These are phyloP conservation scores for Microcyclospora pomicola DNA, from an alignment of 2,329 filamentous ascomycete species.

Conservation along the genomic window DNA sequence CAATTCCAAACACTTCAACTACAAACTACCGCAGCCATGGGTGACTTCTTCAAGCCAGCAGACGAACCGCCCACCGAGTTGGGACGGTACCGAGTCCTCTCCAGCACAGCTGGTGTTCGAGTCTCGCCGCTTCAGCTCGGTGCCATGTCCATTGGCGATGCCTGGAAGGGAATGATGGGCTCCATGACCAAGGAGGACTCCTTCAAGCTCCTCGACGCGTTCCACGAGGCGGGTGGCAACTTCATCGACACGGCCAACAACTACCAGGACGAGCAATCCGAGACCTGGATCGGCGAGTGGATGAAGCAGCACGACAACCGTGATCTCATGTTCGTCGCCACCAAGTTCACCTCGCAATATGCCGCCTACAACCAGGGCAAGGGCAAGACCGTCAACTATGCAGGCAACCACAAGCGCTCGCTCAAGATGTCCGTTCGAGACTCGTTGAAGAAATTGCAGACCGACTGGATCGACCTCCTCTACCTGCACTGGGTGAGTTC, in stretches of 20 bases:
- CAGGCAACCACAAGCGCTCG: conserved; percentile 50
- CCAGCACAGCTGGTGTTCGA: conserved; percentile 37
- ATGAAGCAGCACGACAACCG: conserved; percentile 25
- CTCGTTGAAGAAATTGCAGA: conserved; percentile 41
- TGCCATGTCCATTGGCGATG: conserved; percentile 50
- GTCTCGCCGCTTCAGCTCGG: conserved; percentile 39
- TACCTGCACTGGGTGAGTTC: conserved; percentile 17
- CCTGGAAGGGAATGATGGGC: conserved; percentile 47
- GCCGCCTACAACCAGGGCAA: conserved; percentile 14
- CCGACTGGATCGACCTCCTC: conserved; percentile 52
- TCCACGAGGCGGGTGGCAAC: conserved; percentile 23
- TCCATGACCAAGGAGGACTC: conserved; percentile 35
- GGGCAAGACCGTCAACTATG: conserved; percentile 48
- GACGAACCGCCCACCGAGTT: conserved; percentile 39
- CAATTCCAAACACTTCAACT: not conserved
- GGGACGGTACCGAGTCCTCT: conserved; percentile 39
- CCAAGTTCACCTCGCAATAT: conserved; percentile 26
- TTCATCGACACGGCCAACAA: conserved; percentile 25
- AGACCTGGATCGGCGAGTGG: conserved; percentile 33
- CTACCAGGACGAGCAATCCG: conserved; percentile 29
- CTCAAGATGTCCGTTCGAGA: conserved; percentile 37
- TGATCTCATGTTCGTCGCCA: conserved; percentile 29
- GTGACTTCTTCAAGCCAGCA: conserved; percentile 19
- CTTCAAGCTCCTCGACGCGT: conserved; percentile 23
- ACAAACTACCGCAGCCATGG: conserved; percentile 5